A percentile compares a stretch with the other conserved stretches of the same genome.
Conservation (phyloP, 176 grass and related monocot genomes). For the Oryza meyeriana region DNA sequence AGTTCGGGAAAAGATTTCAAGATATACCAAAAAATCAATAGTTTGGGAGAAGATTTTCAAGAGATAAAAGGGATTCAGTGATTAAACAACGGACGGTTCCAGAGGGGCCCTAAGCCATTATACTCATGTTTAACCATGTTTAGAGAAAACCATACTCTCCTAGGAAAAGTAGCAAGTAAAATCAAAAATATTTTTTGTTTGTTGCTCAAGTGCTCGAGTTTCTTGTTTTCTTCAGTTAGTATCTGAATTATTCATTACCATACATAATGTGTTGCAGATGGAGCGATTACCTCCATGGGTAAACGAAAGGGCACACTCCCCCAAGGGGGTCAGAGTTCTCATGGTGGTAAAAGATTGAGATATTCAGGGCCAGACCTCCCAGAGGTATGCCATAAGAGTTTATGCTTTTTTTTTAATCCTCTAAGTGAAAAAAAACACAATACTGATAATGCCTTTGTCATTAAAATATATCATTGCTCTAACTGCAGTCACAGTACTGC, state of each 20-base stretch:
- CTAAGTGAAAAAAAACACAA: too few species aligned
- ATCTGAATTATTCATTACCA: not conserved
- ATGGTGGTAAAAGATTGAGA: not conserved
- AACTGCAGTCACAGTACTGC: not conserved
- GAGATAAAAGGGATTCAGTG: too few species aligned
- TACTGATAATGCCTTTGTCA: too few species aligned
- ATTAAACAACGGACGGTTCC: too few species aligned
- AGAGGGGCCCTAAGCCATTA: too few species aligned
- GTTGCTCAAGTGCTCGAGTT: not conserved
- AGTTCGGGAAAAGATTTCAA: too few species aligned
- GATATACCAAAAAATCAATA: too few species aligned
- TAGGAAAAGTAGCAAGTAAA: too few species aligned
- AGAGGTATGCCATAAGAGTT: conserved; percentile 3
- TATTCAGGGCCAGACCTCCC: not conserved
- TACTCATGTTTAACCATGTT: too few species aligned
- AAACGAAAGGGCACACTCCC: not conserved
- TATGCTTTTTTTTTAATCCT: too few species aligned
- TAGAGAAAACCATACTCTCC: not conserved
- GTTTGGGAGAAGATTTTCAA: too few species aligned
- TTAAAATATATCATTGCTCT: not conserved
- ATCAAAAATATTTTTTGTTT: not conserved
- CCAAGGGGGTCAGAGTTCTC: not conserved
- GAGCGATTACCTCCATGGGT: not conserved
- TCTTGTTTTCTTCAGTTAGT: not conserved
- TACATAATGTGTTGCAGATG: not conserved